These are phyloP conservation scores for Candida broadrunensis DNA, from an alignment of 805 yeast genomes.

Conservation along the genomic window DNA sequence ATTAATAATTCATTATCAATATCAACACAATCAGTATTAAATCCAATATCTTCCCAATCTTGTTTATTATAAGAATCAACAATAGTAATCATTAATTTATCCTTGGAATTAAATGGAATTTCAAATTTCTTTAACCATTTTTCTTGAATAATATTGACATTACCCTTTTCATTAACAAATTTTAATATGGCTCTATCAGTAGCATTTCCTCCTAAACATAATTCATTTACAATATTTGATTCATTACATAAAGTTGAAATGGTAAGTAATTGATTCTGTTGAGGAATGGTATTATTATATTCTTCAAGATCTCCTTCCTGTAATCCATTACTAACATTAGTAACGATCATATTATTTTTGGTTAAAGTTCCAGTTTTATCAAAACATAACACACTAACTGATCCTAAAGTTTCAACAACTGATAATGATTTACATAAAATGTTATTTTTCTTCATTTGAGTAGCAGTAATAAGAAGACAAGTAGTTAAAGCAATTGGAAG, in stretches of 20 bases:
- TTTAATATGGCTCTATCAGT: constrained; percentile 44
- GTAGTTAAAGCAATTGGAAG: constrained; percentile 50
- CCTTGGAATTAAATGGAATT: constrained; percentile 44
- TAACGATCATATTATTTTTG: constrained; percentile 46
- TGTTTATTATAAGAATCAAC: constrained; percentile 11
- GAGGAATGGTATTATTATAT: constrained; percentile 8
- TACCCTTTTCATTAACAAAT: constrained; percentile 24
- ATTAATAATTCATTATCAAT: constrained; percentile 14
- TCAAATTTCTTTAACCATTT: constrained; percentile 24
- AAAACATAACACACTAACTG: constrained; percentile 45
- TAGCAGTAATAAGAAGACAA: constrained; percentile 47
- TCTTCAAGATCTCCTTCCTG: constrained; percentile 11
- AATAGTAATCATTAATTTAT: constrained; percentile 41
- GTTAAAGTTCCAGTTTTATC: constrained; percentile 50
- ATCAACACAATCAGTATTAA: constrained; percentile 6
- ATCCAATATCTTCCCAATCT: constrained; percentile 10
- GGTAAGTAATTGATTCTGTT: constrained; percentile 7
- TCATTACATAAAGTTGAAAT: constrained; percentile 35
- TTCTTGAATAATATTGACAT: constrained; percentile 5
- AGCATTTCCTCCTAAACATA: constrained; percentile 37
- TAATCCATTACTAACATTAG: constrained; percentile 17
- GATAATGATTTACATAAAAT: constrained; percentile 45
- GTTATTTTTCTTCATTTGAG: constrained; percentile 41
- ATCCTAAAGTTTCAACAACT: constrained; percentile 56
- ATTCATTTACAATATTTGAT: constrained; percentile 21